Evolutionary conservation across 192 early-diverging fungal genomes (phyloP), one percentile per base, ranked within the genome.

Genomic region (Gigaspora rosea): DNA sequence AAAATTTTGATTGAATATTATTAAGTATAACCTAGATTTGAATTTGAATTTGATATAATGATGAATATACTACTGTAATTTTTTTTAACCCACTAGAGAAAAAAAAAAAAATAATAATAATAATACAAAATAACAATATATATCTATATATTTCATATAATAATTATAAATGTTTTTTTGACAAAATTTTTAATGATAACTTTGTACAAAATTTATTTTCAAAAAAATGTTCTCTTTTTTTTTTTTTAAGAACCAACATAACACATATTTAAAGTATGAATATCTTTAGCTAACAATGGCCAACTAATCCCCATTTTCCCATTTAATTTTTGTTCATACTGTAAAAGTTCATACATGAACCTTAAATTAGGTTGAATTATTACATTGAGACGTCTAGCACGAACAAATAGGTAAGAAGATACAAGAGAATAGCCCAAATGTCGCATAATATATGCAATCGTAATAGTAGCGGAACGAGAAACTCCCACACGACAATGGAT

Each of bases 301-400:
- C 88, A 90, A 52, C 81, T 81, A 41, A 90, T 80, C 35, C 77
- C 76, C 49, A 75, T 79, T 10, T 73, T 66, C 1, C 87, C 87
- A 15, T 51, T 41, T 36, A 88, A 52, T 36, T 77, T 79, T 69
- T 90, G 87, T 76, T 90, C 88, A 75, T 85, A 81, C 71, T 90
- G 88, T n/a, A 90, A 36, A 20, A 90, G 74, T 66, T 90, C 88
- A 68, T 88, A 90, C 88, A 90, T 90, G 52, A 90, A 88, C 49
- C 87, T 83, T 7, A 90, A 63, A 75, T 90, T 90, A 33, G 88
- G 88, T 67, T 90, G 88, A n/a, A 90, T 90, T 33, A 90, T 88
- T 8, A 90, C 88, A 80, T 88, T 90, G 7, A 90, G 64, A 13
- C 88, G 84, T 46, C 87, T 83, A 2, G 88, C 88, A 4, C 88